phyloP scores from a whole-genome alignment of 768 basidiomycete genomes.

The Krasilnikovozyma curviuscula region DNA sequence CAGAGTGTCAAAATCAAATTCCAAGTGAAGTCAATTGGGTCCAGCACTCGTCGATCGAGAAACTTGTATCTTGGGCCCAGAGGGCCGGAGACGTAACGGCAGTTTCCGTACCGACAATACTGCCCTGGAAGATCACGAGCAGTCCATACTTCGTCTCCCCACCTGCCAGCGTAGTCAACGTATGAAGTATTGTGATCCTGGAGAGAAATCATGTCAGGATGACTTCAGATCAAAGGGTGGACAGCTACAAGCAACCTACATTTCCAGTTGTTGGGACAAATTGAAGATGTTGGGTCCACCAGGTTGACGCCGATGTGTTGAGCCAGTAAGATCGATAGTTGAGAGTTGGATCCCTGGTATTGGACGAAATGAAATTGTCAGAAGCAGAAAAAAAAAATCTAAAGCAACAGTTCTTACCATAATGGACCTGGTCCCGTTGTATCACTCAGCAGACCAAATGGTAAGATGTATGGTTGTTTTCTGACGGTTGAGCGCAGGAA shows the following conservation, averaged over 20 bases:
- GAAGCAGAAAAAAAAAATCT: not conserved
- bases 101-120: conserved; percentile 9
- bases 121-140: not conserved
- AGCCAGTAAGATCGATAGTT: conserved; percentile 12
- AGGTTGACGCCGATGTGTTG: conserved; percentile 8
- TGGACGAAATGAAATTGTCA: not conserved
- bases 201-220: no score
- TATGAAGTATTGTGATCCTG: not conserved
- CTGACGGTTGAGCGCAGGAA: not conserved
- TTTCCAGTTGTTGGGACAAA: conserved; percentile 8
- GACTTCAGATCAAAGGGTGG: not conserved
- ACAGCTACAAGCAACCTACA: not conserved
- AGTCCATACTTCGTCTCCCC: conserved; percentile 12
- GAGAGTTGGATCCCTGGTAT: conserved; percentile 5
- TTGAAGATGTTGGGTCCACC: conserved; percentile 9
- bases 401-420: not conserved
- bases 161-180: conserved; percentile 10
- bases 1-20: conserved; percentile 10
- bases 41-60: conserved; percentile 10
- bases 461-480: conserved; percentile 8
- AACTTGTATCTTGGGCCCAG: conserved; percentile 12
- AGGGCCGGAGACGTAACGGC: conserved; percentile 10
- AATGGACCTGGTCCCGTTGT: conserved; percentile 3
- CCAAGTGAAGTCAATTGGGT: conserved; percentile 11
- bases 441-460: conserved; percentile 10